Base-by-base conservation (phyloP, 768 basidiomycete genomes). In the Boletus patriciae region DNA sequence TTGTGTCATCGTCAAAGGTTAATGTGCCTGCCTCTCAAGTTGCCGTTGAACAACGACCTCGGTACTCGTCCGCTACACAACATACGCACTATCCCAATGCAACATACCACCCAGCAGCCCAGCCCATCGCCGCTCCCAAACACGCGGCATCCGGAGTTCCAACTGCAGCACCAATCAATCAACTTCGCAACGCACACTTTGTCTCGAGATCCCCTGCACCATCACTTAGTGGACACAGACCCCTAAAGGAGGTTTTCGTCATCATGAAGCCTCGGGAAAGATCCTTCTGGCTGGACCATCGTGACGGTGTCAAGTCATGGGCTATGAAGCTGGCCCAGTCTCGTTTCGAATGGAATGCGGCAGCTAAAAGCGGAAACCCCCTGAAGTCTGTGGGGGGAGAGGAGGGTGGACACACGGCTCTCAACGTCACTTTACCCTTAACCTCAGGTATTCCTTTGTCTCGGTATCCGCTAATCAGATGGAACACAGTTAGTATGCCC, bases 221-320 rank as follows among this genome's bases (percentile, higher is more conserved):
- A 34, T 63, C 67, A n/a, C 46, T 70, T n/a, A 64, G 55, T 60
- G 67, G 73, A 7, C 63, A 65, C 46, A 79, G 79, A 52, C 82
- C 78, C 52, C 71, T 90, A 56, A 81, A 80, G 59, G 76, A 75
- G 38, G 76, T 87, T 36, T 76, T 68, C n/a, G 66, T 87, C 53
- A 74, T 71, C 38, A 78, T 84, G n/a, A 76, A 84, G 46, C 90
- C 90, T 12, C 73, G 71, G 11, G 84, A 81, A 31, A 77, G 91
- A 40, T 74, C 74, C 19, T 70, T 92, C 38, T 74, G 73, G 31
- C 74, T 93, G 31, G 84, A 90, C 63, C 73, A 83, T 53, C 77
- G 77, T 42, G 87, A 90, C 50, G 88, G 90, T 5, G 91, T 92
- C 46, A 83, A 80, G 65, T 82, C 73, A 36, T 92, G 91, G 91